Conservation (phyloP, 176 grass and related monocot species). For the Echinochloa phyllopogon region DNA sequence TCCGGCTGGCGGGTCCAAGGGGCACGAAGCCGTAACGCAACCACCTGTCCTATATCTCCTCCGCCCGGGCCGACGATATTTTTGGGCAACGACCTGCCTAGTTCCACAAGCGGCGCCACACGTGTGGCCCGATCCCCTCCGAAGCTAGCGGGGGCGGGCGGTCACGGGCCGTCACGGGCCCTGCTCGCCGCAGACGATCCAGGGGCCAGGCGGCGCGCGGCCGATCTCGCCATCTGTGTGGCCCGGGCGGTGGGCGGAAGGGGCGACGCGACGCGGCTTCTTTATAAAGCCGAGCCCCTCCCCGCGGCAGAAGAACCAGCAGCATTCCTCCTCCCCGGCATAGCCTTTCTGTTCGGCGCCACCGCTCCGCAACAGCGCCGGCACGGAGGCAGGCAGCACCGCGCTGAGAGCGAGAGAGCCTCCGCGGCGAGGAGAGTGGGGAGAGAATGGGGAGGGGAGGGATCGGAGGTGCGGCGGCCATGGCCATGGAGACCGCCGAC, state of each 20-base stretch:
- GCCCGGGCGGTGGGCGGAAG: conserved; percentile 29
- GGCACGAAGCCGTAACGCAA: not conserved
- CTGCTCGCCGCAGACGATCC: conserved; percentile 40
- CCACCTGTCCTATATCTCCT: not conserved
- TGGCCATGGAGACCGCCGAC: conserved; percentile 67
- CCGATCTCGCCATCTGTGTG: conserved; percentile 32
- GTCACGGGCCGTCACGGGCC: conserved; percentile 39
- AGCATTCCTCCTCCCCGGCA: not conserved
- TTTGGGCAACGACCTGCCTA: not conserved
- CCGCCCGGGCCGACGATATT: not conserved
- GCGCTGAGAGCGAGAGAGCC: not conserved
- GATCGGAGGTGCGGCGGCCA: conserved; percentile 43
- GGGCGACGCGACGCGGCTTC: conserved; percentile 43
- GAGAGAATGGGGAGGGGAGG: conserved; percentile 54
- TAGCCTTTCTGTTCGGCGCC: conserved; percentile 17
- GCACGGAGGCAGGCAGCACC: not conserved
- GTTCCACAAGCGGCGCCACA: not conserved
- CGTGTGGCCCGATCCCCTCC: not conserved
- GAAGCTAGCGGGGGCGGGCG: not conserved
- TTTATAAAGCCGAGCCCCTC: conserved; percentile 27
- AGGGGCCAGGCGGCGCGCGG: conserved; percentile 1
- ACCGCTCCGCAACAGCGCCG: conserved; percentile 15
- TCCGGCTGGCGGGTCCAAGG: not conserved
- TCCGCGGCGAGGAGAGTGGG: not conserved
- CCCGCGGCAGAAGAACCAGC: not conserved